phyloP scores from a whole-genome alignment of 208 protist genomes.

The Trypanosoma avium region DNA sequence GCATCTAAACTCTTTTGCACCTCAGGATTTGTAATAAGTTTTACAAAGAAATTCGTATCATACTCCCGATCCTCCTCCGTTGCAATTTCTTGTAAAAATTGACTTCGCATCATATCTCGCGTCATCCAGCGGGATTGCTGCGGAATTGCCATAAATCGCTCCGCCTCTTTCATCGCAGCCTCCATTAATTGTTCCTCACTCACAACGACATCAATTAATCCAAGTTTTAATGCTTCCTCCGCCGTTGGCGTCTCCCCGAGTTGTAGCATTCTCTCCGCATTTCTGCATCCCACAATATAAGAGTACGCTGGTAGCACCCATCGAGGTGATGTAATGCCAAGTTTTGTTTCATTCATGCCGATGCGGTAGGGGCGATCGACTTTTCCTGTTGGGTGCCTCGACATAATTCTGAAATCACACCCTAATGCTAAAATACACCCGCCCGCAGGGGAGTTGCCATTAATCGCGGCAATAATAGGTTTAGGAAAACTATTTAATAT shows the following conservation, averaged over 20 bases:
- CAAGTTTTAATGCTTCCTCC: slow-evolving; percentile 58
- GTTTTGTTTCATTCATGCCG: slow-evolving; percentile 80
- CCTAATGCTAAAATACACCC: slow-evolving; percentile 80
- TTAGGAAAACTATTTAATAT: slow-evolving; percentile 83
- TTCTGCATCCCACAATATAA: slow-evolving; percentile 61
- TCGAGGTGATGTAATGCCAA: slow-evolving; percentile 61
- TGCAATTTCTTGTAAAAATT: slow-evolving; percentile 70
- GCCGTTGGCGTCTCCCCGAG: slow-evolving; percentile 72
- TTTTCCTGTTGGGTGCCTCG: slow-evolving; percentile 42
- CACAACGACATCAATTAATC: slow-evolving; percentile 68
- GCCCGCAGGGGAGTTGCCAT: slow-evolving; percentile 66
- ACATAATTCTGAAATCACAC: slow-evolving; percentile 84
- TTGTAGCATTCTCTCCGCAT: slow-evolving; percentile 77
- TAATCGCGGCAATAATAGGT: slow-evolving; percentile 77
- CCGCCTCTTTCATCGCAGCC: slow-evolving; percentile 48
- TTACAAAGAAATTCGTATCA: slow-evolving; percentile 75
- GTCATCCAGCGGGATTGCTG: slow-evolving; percentile 78
- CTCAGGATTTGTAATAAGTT: slow-evolving; percentile 70
- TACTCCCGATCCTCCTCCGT: slow-evolving; percentile 78
- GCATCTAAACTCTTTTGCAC: slow-evolving; percentile 61
- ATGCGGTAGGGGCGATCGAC: slow-evolving; percentile 68
- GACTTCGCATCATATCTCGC: slow-evolving; percentile 78
- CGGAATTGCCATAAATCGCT: slow-evolving; percentile 63
- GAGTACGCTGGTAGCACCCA: slow-evolving; percentile 78
- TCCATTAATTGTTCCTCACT: slow-evolving; percentile 47